These are phyloP conservation scores for Ophiobolus disseminans DNA, from an alignment of 2,329 filamentous ascomycete genomes.

Conservation along the genomic window DNA sequence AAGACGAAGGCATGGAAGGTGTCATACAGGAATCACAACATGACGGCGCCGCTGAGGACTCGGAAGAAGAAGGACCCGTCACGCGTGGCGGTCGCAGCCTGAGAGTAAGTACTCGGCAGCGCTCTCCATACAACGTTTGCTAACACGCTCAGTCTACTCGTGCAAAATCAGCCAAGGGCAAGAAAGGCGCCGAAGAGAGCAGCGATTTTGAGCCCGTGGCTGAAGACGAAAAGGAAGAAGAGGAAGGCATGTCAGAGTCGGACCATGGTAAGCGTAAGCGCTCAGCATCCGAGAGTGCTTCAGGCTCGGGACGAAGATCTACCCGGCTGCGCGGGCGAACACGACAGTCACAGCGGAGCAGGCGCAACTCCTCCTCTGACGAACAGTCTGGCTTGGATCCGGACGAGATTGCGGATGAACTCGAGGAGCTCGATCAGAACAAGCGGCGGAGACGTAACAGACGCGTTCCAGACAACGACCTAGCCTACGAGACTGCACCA, in stretches of 20 bases:
- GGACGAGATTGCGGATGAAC: conserved; percentile 48
- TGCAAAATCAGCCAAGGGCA: conserved; percentile 41
- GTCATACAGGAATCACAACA: conserved; percentile 55
- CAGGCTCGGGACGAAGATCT: conserved; percentile 57
- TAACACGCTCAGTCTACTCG: conserved; percentile 34
- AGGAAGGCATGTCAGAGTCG: conserved; percentile 62
- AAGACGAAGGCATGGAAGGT: conserved; percentile 40
- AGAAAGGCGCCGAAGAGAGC: conserved; percentile 60
- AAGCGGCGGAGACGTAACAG: conserved; percentile 48
- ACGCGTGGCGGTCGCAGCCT: conserved; percentile 54
- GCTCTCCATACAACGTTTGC: conserved; percentile 11
- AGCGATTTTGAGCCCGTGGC: conserved; percentile 69
- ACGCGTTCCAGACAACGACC: conserved; percentile 51
- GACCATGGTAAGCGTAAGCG: conserved; percentile 53
- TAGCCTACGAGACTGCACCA: conserved; percentile 61
- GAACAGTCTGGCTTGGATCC: conserved; percentile 56
- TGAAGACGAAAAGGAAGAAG: conserved; percentile 63
- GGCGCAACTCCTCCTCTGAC: conserved; percentile 57
- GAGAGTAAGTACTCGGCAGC: conserved; percentile 19
- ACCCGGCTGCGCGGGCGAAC: conserved; percentile 58
- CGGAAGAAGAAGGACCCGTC: conserved; percentile 62
- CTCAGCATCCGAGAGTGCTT: conserved; percentile 48
- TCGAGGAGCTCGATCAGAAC: conserved; percentile 64
- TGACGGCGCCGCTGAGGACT: conserved; percentile 50
- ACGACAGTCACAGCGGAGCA: conserved; percentile 54